Conservation (phyloP, 2,329 filamentous ascomycete genomes). For the Apiospora sp. region DNA sequence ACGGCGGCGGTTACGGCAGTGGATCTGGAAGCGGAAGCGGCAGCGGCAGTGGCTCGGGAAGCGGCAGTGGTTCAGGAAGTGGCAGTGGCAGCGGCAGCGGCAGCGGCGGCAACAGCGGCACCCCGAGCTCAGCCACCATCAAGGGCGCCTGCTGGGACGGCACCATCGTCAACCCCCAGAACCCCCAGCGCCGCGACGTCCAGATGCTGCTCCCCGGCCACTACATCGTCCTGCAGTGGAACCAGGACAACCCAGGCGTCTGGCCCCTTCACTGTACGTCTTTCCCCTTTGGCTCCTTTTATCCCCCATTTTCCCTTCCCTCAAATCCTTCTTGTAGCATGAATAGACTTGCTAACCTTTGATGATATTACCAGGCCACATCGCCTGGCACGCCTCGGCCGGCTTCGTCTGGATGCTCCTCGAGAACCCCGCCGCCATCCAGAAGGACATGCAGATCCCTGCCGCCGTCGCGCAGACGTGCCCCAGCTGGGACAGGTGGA, state of each 20-base stretch:
- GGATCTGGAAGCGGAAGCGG: no score
- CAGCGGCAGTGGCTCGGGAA: background rate
- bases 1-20: background rate
- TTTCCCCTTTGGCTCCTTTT: background rate
- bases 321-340: no score
- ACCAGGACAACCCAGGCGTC: constrained; percentile 46
- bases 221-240: constrained; percentile 45
- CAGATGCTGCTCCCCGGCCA: constrained; percentile 43
- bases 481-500: constrained; percentile 31
- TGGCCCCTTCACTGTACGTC: constrained; percentile 43
- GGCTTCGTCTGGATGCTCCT: constrained; percentile 48
- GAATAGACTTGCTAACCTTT: background rate
- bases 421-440: constrained; percentile 40
- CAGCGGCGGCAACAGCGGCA: background rate
- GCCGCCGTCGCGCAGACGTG: constrained; percentile 31
- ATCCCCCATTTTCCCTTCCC: no score
- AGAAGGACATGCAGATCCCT: constrained; percentile 29
- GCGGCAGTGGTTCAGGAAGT: no score
- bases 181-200: constrained; percentile 49
- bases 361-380: constrained; percentile 39
- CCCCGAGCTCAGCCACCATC: background rate
- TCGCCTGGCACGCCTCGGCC: constrained; percentile 46
- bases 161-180: constrained; percentile 38
- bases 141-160: constrained; percentile 33
- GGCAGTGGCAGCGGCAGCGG: no score